Evolutionary conservation across 2,329 filamentous ascomycete species (phyloP), one percentile per base, ranked within the genome.

Genomic region (Claviceps maximensis): DNA sequence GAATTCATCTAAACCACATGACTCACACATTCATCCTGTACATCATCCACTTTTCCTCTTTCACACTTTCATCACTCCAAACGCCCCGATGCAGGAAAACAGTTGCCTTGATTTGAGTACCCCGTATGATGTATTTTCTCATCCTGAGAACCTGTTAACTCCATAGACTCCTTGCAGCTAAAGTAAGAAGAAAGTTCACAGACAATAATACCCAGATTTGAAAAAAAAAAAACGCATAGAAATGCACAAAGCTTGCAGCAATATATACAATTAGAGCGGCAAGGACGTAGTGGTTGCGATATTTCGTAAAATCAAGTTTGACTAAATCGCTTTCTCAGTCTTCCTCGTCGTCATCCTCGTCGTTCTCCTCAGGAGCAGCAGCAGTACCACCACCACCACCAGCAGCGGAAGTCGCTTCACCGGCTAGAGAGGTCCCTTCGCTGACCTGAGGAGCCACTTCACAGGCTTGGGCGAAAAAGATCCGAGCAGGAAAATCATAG

Each of bases 381-480:
- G 7, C n/a, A n/a, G n/a, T n/a, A n/a, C n/a, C n/a, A n/a, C n/a
- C n/a, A n/a, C n/a, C n/a, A n/a, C n/a, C n/a, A n/a, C n/a, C 25
- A 8, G 21, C 23, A 48, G 21, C 25, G 13, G 17, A 5, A 42
- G 40, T 8, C 40, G 21, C 40, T 42, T 21, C n/a, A 42, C n/a
- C 9, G 40, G n/a, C n/a, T 5, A 8, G 3, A 7, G n/a, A 6
- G 9, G 42, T 2, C 42, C 17, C 13, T 45, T 40, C 31, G 9
- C 12, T 15, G 27, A 15, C 17, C 29, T 10, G n/a, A 9, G 51
- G 40, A 27, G 51, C 40, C 12, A 76, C 61, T 62, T 82, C 87
- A 67, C 85, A 91, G 7, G 85, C 91, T 67, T 98, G 93, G 1
- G 89, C 83, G 68, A 97, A 98, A 73, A 97, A 97, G 49, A 97